Evolutionary conservation across 768 basidiomycete genomes (phyloP), one percentile per base, ranked within the genome.

Genomic region (Agaricus blazei): DNA sequence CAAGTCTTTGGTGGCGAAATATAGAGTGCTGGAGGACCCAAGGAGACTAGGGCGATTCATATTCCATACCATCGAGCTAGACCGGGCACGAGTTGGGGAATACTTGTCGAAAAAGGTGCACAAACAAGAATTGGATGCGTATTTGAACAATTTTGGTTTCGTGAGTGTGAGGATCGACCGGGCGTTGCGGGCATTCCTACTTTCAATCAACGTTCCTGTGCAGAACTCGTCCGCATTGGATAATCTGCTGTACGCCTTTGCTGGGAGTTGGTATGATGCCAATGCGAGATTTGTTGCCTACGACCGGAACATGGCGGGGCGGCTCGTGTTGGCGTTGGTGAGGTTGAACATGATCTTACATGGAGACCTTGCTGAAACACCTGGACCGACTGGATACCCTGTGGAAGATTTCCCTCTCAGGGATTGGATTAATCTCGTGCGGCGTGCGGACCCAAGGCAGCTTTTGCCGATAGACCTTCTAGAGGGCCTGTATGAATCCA

Each of bases 271-370:
- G 90, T 90, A 91, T 63, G 90, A 93, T 58, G 88, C 90, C 19
- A 98, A 99, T 65, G 80, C 84, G 5, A 76, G 79, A 47, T 77
- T 81, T 26, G 84, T 93, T 26, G 81, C 87, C 2, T 95, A 87
- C 64, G 89, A 93, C 72, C 88, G 83, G 68, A 90, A 93, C 63
- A 75, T 91, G 59, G 86, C 90, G 12, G 73, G 80, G 60, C 83
- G 83, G 47, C 82, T 96, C 45, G 87, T 90, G 37, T 81, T 87
- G 51, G 85, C 91, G 3, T 81, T 94, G 59, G 83, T 89, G 48
- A 90, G 94, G 65, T 79, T 99, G 53, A 96, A 97, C 65, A 92
- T 95, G 46, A 81, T 87, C 23, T 70, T 98, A 47, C 90, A 98
- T 62, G 87, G 82, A 7, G 79, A 77, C n/a, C 80, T 90, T 57